Evolutionary conservation across 768 basidiomycete species (phyloP), one percentile per base, ranked within the genome.

Genomic region (Calvatia gigantea): DNA sequence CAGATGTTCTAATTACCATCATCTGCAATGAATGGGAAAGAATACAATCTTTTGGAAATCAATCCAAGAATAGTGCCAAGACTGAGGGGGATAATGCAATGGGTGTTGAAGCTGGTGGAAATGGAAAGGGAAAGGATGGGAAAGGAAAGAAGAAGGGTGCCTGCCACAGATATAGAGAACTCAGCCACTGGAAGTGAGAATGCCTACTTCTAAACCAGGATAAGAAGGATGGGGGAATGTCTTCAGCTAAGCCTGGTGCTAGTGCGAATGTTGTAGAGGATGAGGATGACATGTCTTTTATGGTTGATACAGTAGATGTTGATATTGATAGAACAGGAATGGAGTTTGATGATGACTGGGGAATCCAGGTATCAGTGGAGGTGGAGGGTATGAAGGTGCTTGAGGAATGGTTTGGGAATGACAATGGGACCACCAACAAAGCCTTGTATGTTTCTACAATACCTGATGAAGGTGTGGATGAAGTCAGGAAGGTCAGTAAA

Each of bases 151-250:
- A 50, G 9, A 41, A 41, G 6, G 21, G 19, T 17, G 19, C 3
- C 1, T 71, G 69, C 56, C 70, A 63, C 63, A 67, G 62, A 12
- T 73, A 70, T 54, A 61, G 65, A 2, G 53, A 62, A 37, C 57
- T 61, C 21, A 68, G 64, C 0, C 69, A 73, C 41, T 56, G 61
- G 23, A 54, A 58, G 19, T 23, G 62, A 23, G 61, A 70, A 8
- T 70, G 69, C 53, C 64, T 44, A 19, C 7, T 19, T 6, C 58
- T 61, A 42, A 55, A 44, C 23, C 55, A 51, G 44, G 43, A 57
- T 0, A 17, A 56, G 8, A 62, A 73, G 56, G 51, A 73, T 2
- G 8, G 35, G 14, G 45, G 45, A 32, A 46, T 11, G 14, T 7
- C 15, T 9, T 27, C 44, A 8, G 12, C 25, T 6, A 32, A 7